phyloP scores from a whole-genome alignment of 208 protist species.

The Vickermania ingenoplastis region DNA sequence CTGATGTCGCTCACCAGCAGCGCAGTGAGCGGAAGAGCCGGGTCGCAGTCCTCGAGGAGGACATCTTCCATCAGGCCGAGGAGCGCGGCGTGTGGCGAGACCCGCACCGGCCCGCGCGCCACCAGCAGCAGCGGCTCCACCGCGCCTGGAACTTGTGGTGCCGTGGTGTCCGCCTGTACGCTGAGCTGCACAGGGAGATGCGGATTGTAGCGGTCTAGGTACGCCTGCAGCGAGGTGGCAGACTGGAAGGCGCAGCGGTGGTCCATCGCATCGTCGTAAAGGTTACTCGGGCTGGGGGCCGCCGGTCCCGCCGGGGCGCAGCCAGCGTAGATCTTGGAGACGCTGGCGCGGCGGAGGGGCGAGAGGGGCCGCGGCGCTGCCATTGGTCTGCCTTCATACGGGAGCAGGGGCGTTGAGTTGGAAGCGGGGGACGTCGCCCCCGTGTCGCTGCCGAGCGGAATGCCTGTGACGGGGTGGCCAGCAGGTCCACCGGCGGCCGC shows the following conservation, averaged over 20 bases:
- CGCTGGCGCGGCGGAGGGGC: not conserved
- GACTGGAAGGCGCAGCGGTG: not conserved
- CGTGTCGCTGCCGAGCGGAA: not conserved
- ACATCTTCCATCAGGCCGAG: constrained; percentile 52
- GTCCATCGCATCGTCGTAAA: not conserved
- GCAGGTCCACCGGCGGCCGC: too few relatives aligned
- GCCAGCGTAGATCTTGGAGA: too few relatives aligned
- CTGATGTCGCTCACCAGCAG: constrained; percentile 42
- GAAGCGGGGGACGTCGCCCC: not conserved
- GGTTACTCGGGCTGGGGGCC: not conserved
- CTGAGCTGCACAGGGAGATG: not conserved
- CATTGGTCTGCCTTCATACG: too few relatives aligned
- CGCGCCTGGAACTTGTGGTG: not conserved
- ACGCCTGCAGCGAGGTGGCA: not conserved
- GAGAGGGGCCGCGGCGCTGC: not conserved
- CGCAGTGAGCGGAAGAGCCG: constrained; percentile 14
- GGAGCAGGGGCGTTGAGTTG: too few relatives aligned
- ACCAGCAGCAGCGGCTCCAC: constrained; percentile 12
- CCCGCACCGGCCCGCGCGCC: constrained; percentile 36
- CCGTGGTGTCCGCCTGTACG: not conserved
- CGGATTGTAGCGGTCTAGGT: not conserved
- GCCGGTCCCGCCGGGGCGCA: not conserved
- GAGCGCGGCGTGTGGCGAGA: constrained; percentile 15
- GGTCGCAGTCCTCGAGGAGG: constrained; percentile 58
- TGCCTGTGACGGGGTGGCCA: too few relatives aligned